Base-by-base conservation (phyloP, 1,284 basidiomycete genomes). In the Cutaneotrichosporon curvatum region DNA sequence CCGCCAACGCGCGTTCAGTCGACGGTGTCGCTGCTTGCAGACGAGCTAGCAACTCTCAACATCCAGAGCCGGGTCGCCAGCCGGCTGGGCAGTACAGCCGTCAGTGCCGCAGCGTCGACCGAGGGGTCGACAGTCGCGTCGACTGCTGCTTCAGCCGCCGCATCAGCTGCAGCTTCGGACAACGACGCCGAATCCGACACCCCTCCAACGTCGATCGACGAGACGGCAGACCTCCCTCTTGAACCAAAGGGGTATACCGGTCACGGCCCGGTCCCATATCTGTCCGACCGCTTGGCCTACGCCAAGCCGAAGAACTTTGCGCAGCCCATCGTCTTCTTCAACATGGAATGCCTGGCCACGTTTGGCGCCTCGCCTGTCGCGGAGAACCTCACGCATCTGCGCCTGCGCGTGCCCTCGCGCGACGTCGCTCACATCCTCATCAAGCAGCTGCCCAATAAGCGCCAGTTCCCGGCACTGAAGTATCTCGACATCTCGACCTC, bases 251-350 rank as follows among this genome's bases (percentile, higher is more conserved):
- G 58, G 0, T 73, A 72, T 43, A 64, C 70, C 0, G 67, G 71
- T 4, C 67, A 70, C 36, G 72, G 72, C 12, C 70, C 70, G 12
- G 68, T 73, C 43, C 64, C 65, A 0, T 72, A 68, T 50, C 51
- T 73, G 3, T 58, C 59, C 23, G 63, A 65, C 20, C 59, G 60
- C 25, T 45, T 73, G 41, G 56, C 56, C 15, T 47, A 53, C 39
- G 50, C 56, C 3, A 63, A 59, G 48, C 70, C 71, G 6, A 68
- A 68, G 44, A 60, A 63, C 3, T 74, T 74, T 47, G 72, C 72
- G 18, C 71, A 74, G 47, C 72, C 72, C 1, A 71, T 73, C 47
- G 72, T 74, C 30, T 73, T 74, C 43, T 72, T 72, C 56, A 70
- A 73, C 49, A 65, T 71, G 25, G 53, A 62, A 9, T 73, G 71